Percentiles rank a stretch among this genome's conserved stretches.
These are phyloP conservation scores for Xylaria sp. DNA, from an alignment of 2,329 filamentous ascomycete species.

Conservation along the genomic window DNA sequence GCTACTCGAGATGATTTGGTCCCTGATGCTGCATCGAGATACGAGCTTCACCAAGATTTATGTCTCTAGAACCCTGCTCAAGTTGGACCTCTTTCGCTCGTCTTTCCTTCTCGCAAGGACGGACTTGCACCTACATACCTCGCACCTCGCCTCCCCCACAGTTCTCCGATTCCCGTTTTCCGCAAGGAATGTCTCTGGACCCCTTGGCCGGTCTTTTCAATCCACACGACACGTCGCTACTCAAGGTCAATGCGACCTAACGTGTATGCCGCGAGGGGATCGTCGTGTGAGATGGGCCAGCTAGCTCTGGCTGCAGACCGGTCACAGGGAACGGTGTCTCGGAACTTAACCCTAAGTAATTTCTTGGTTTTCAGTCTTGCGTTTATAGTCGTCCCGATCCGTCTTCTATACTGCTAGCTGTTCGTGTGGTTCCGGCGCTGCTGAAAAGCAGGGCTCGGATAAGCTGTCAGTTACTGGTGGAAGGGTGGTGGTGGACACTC, in stretches of 20 bases:
- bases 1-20: constrained; percentile 47
- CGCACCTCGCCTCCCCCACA: constrained; percentile 82
- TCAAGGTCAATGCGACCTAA: constrained; percentile 69
- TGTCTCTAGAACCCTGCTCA: constrained; percentile 42
- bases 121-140: constrained; percentile 54
- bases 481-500: constrained; percentile 63
- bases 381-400: constrained; percentile 74
- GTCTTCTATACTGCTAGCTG: constrained; percentile 69
- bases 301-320: constrained; percentile 55
- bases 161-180: constrained; percentile 81
- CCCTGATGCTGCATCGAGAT: constrained; percentile 50
- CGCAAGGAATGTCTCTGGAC: constrained; percentile 71
- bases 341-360: constrained; percentile 97
- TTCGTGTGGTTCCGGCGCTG: constrained; percentile 53
- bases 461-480: constrained; percentile 55
- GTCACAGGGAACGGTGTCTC: constrained; percentile 68
- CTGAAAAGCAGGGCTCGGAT: constrained; percentile 62
- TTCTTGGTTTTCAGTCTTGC: constrained; percentile 81
- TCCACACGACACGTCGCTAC: constrained; percentile 65
- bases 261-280: constrained; percentile 61
- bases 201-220: constrained; percentile 53
- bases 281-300: constrained; percentile 55
- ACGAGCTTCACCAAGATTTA: constrained; percentile 42
- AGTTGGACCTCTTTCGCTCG: constrained; percentile 60
- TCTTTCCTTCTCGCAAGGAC: constrained; percentile 42